Percentiles rank a stretch among this genome's conserved stretches.
phyloP scores from a whole-genome alignment of 2,329 filamentous ascomycete species.

The Epichloe sylvatica region DNA sequence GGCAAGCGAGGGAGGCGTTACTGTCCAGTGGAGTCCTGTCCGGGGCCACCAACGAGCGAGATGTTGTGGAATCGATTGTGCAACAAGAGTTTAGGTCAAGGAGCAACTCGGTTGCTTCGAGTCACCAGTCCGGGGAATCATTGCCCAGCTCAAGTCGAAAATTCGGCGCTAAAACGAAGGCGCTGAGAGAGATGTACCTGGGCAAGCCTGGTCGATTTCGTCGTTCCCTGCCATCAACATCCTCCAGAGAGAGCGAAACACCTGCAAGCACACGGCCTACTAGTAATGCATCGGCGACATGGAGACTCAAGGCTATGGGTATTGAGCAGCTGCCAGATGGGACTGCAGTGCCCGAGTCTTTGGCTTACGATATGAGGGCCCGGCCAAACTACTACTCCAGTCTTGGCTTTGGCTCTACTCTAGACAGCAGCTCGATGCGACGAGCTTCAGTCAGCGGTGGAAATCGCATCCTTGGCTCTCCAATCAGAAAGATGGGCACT shows the following conservation, averaged over 20 bases:
- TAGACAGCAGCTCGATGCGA: background rate
- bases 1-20: constrained; percentile 23
- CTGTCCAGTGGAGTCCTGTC: constrained; percentile 29
- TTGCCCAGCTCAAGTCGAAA: constrained; percentile 8
- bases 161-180: constrained; percentile 21
- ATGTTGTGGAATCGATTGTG: constrained; percentile 22
- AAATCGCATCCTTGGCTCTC: background rate
- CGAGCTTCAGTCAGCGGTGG: constrained; percentile 3
- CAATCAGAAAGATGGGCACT: constrained; percentile 1
- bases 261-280: constrained; percentile 14
- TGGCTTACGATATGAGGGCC: constrained; percentile 28
- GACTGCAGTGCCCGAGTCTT: constrained; percentile 37
- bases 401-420: background rate
- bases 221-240: constrained; percentile 25
- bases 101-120: constrained; percentile 11
- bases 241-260: constrained; percentile 14
- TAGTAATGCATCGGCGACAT: constrained; percentile 29
- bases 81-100: constrained; percentile 12
- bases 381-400: background rate
- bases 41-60: constrained; percentile 25
- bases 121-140: constrained; percentile 6
- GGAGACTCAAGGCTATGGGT: constrained; percentile 35
- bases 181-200: constrained; percentile 21
- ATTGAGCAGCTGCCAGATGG: constrained; percentile 39
- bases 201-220: constrained; percentile 21